A percentile compares a stretch with the other conserved stretches of the same genome.
phyloP scores from a whole-genome alignment of 352 stramenopile species.

The Globisporangium splendens region DNA sequence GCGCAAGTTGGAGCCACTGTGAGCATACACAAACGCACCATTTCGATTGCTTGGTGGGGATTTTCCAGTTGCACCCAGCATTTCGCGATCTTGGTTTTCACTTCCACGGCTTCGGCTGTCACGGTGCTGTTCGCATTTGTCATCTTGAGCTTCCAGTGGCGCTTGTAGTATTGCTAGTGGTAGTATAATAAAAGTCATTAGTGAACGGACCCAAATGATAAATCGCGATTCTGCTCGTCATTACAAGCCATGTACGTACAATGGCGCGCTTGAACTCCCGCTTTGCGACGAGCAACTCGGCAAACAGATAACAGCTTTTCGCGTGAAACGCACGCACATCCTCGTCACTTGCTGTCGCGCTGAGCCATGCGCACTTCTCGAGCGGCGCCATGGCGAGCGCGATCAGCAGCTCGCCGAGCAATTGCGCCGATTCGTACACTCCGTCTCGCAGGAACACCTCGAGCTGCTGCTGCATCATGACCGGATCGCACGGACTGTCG shows the following conservation, averaged over 20 bases:
- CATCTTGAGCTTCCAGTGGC: constrained; percentile 35
- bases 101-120: constrained; percentile 15
- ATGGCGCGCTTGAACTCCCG: constrained; percentile 71
- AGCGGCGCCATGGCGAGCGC: constrained; percentile 33
- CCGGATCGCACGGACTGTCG: constrained; percentile 24
- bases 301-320: constrained; percentile 54
- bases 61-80: constrained; percentile 62
- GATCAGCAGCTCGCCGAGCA: constrained; percentile 62
- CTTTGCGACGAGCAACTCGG: constrained; percentile 62
- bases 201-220: background rate
- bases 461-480: constrained; percentile 62
- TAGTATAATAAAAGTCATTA: background rate
- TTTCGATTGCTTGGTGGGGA: constrained; percentile 55
- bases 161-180: constrained; percentile 58
- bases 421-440: constrained; percentile 54
- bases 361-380: constrained; percentile 2
- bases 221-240: constrained; percentile 12
- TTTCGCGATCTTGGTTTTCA: constrained; percentile 65
- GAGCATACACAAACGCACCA: constrained; percentile 24
- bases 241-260: constrained; percentile 25
- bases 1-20: background rate
- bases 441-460: constrained; percentile 42
- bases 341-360: constrained; percentile 1
- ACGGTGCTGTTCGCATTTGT: constrained; percentile 8
- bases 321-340: constrained; percentile 43